Percentiles rank a stretch among this genome's conserved stretches.
Conservation (phyloP, 176 grass and related monocot genomes). For the Oryza meridionalis region DNA sequence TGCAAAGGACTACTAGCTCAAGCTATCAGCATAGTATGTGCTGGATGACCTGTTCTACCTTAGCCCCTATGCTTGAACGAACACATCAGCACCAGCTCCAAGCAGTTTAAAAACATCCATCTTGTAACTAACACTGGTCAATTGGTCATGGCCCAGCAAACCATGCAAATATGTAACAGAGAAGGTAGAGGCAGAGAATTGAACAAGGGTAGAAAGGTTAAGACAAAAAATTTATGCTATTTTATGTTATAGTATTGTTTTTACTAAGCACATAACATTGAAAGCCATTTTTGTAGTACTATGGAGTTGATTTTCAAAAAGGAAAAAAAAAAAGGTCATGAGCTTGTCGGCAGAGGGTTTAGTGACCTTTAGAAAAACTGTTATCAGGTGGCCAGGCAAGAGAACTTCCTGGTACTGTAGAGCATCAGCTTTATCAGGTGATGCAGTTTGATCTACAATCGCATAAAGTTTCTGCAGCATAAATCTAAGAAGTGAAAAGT, state of each 20-base stretch:
- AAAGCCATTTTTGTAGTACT: neutral
- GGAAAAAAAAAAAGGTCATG: neutral
- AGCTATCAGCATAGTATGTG: neutral
- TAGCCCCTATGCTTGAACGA: neutral
- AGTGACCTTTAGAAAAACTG: conserved; percentile 86
- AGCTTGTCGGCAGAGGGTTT: conserved; percentile 2
- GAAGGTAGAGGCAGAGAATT: neutral
- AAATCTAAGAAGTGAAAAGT: conserved; percentile 66
- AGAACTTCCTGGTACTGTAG: conserved; percentile 95
- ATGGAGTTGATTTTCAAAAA: neutral
- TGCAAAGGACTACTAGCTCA: neutral
- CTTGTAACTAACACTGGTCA: neutral
- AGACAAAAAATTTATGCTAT: neutral
- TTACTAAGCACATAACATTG: neutral
- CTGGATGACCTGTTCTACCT: neutral
- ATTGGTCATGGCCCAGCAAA: neutral
- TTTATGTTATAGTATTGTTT: conserved; percentile 11
- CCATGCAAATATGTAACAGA: neutral
- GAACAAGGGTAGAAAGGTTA: conserved; percentile 13
- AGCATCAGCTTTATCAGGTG: conserved; percentile 92
- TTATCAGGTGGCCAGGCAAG: conserved; percentile 85
- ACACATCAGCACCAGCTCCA: neutral
- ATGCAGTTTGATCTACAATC: conserved; percentile 87
- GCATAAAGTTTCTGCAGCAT: conserved; percentile 99
- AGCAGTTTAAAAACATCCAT: neutral